These are phyloP conservation scores for Dicorynia guianensis DNA, from an alignment of 306 rosid species.

Conservation along the genomic window DNA sequence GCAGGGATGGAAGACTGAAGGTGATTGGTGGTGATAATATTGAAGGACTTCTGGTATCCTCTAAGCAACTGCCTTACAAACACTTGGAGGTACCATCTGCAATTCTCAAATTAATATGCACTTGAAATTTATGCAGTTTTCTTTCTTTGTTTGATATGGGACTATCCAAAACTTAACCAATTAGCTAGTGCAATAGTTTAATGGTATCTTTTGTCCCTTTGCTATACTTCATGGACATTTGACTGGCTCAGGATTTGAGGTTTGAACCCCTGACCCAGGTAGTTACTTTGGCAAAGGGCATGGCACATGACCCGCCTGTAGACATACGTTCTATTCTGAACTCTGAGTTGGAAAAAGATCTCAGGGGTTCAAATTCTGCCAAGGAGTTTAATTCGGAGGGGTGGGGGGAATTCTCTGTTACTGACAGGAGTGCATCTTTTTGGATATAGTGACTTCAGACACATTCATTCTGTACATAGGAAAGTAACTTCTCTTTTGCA, in stretches of 20 bases:
- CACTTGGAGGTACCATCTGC: constrained; percentile 74
- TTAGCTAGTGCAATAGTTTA: not conserved
- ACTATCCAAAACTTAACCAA: not conserved
- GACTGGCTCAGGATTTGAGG: not conserved
- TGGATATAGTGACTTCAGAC: not conserved
- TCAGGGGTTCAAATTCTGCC: not conserved
- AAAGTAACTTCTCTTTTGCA: constrained; percentile 3
- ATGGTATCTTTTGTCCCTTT: constrained; percentile 4
- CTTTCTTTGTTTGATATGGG: not conserved
- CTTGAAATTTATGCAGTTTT: constrained; percentile 6
- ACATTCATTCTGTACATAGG: not conserved
- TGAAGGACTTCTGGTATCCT: constrained; percentile 88
- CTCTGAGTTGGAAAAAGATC: not conserved
- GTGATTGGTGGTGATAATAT: constrained; percentile 91
- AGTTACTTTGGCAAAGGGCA: too few species aligned
- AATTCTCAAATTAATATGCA: constrained; percentile 19
- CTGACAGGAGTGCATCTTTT: not conserved
- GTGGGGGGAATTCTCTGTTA: not conserved
- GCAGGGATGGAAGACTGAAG: constrained; percentile 97
- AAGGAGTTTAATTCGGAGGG: not conserved
- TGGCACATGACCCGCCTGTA: too few species aligned
- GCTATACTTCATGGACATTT: not conserved
- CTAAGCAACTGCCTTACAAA: constrained; percentile 83
- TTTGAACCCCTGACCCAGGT: constrained; percentile 1
- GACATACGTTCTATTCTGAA: not conserved